A percentile compares a stretch with the other conserved stretches of the same genome.
Evolutionary conservation across 768 basidiomycete species (phyloP).

Genomic region (Suillus plorans): DNA sequence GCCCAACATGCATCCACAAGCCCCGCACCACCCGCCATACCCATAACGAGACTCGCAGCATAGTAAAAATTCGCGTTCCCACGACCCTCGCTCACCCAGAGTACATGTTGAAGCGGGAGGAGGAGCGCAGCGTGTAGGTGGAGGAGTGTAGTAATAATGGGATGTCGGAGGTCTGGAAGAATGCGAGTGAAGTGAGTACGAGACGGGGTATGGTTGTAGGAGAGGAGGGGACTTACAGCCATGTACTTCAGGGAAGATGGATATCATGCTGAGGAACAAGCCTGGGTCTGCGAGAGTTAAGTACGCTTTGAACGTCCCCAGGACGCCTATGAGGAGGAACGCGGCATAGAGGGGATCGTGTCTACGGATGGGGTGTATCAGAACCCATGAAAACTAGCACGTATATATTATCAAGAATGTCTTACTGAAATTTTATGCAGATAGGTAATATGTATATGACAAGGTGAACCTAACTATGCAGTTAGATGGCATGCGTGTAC

Average conservation of each 20-base stretch:
- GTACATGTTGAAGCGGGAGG: slow-evolving; percentile 85
- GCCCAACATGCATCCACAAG: slow-evolving; percentile 82
- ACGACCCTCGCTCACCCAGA: slow-evolving; percentile 90
- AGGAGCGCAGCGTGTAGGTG: slow-evolving; percentile 86
- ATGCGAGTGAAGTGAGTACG: background rate
- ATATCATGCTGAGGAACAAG: slow-evolving; percentile 78
- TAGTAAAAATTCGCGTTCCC: slow-evolving; percentile 99
- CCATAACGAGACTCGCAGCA: slow-evolving; percentile 92
- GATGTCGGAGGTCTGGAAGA: slow-evolving; percentile 72
- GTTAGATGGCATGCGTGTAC: background rate
- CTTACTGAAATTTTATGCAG: slow-evolving; percentile 85
- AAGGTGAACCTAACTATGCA: slow-evolving; percentile 64
- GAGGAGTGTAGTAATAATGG: slow-evolving; percentile 78
- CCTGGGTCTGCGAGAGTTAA: slow-evolving; percentile 88
- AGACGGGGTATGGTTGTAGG: background rate
- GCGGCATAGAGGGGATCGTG: slow-evolving; percentile 83
- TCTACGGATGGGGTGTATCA: slow-evolving; percentile 36
- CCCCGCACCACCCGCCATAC: slow-evolving; percentile 79
- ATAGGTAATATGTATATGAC: slow-evolving; percentile 81
- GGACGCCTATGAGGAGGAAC: slow-evolving; percentile 72
- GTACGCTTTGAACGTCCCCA: slow-evolving; percentile 89
- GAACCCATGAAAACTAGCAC: background rate
- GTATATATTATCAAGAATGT: background rate
- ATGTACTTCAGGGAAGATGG: slow-evolving; percentile 81
- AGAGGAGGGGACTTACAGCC: slow-evolving; percentile 55